Base-by-base conservation (phyloP, 192 early-diverging fungal genomes). In the Umbelopsis sp. region DNA sequence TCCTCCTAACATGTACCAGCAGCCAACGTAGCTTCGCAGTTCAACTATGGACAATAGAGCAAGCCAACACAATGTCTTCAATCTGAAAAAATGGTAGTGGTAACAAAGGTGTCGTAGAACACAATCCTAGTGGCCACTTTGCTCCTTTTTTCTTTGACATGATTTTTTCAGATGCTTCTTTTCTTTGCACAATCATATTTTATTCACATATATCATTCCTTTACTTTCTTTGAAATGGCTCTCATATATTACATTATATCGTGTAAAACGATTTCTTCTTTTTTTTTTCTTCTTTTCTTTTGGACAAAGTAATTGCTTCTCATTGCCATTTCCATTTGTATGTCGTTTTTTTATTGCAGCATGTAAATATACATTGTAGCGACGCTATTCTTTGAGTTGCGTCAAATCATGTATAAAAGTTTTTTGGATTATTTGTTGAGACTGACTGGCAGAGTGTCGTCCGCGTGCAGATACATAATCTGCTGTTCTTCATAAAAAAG, bases 41-140 rank as follows among this genome's bases (percentile, higher is more conserved):
- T 49, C 48, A 49, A 49, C 48, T 49, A 49, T 21, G 48, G 48
- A 49, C 48, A 49, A 49, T 49, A 49, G 48, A 49, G 48, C 48
- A 49, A 49, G 48, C 48, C 27, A 30, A 30, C 18, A 10, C 48
- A 16, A 4, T 6, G 12, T 6, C 15, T 21, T 49, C 12, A 49
- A 49, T 6, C 15, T 20, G 48, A 5, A 49, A 49, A 41, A 41
- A 9, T 41, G 0, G 37, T 6, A 41, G 37, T 41, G 37, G 5
- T 41, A 6, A 6, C 5, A 41, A 41, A 41, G 37, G 37, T 41
- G 37, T 41, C 6, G 10, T 41, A 41, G 10, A 41, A 41, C 0
- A 10, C 37, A 41, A 6, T 41, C 2, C 27, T 30, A 3, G 1
- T 41, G 37, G 2, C 37, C 5, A 41, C 37, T 41, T 2, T 30